Percentiles rank a stretch among this genome's conserved stretches.
phyloP scores from a whole-genome alignment of 176 grass and related monocot genomes.

The Oryza punctata region DNA sequence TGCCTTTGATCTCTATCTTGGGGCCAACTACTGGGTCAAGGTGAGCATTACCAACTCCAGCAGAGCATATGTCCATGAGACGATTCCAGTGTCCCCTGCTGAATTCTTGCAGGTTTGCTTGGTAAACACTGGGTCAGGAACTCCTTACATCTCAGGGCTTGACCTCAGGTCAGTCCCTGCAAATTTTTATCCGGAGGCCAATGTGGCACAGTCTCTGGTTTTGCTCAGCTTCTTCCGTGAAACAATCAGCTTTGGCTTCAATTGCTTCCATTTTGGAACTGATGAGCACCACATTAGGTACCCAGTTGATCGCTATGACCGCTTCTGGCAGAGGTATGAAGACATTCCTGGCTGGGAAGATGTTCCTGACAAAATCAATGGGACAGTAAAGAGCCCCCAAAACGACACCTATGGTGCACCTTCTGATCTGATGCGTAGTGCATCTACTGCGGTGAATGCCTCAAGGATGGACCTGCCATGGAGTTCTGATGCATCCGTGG shows the following conservation, averaged over 20 bases:
- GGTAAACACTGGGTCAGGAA: conserved; percentile 32
- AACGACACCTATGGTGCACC: too few species aligned
- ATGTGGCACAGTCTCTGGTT: conserved; percentile 31
- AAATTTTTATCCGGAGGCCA: neutral
- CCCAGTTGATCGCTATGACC: neutral
- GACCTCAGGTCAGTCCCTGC: conserved; percentile 28
- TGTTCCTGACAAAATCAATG: too few species aligned
- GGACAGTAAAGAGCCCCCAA: too few species aligned
- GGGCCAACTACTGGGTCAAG: conserved; percentile 40
- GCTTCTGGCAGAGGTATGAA: too few species aligned
- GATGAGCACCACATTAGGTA: neutral
- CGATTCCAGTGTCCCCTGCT: conserved; percentile 14
- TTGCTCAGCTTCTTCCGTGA: conserved; percentile 17
- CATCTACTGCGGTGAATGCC: too few species aligned
- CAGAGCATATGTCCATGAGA: conserved; percentile 6
- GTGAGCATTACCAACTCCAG: conserved; percentile 1
- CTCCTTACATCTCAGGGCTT: conserved; percentile 53
- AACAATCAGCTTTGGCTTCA: neutral
- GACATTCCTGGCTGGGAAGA: too few species aligned
- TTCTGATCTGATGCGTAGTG: too few species aligned
- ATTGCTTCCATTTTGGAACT: conserved; percentile 29
- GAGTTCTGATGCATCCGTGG: too few species aligned
- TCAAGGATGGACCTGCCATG: too few species aligned
- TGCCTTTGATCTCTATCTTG: conserved; percentile 44
- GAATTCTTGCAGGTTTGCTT: conserved; percentile 49